phyloP scores from a whole-genome alignment of 2,329 filamentous ascomycete genomes.

The Truncatella angustata region DNA sequence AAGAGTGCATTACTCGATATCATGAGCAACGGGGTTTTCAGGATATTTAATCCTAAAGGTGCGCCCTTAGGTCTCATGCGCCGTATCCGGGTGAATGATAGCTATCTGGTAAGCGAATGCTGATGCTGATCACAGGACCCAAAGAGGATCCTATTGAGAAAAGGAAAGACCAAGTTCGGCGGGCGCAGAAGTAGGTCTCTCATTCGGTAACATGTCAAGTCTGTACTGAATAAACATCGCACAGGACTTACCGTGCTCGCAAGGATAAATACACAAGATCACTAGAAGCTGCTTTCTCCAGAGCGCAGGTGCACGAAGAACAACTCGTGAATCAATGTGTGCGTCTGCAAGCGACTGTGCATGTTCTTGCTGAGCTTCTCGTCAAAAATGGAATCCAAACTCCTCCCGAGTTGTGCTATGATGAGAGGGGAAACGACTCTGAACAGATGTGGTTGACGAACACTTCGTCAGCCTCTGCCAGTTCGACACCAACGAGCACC shows the following conservation, averaged over 20 bases:
- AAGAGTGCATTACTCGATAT: background rate
- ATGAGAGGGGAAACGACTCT: background rate
- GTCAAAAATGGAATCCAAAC: conserved; percentile 1
- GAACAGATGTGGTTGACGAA: conserved; percentile 8
- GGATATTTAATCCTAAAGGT: conserved; percentile 5
- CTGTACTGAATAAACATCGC: background rate
- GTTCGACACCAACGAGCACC: background rate
- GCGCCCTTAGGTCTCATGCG: background rate
- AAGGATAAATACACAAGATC: conserved; percentile 5
- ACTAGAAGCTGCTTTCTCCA: background rate
- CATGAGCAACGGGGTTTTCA: conserved; percentile 2
- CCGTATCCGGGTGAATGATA: background rate
- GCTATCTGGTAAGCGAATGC: background rate
- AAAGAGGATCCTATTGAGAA: conserved; percentile 2
- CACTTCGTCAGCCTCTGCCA: background rate
- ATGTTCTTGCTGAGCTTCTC: background rate
- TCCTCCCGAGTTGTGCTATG: background rate
- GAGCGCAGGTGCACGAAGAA: background rate
- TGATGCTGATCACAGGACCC: background rate
- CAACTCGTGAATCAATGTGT: background rate
- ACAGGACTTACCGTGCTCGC: conserved; percentile 5
- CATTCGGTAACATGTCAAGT: background rate
- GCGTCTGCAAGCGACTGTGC: background rate
- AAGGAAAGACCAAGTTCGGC: conserved; percentile 2
- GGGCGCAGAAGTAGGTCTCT: conserved; percentile 1